Conservation (phyloP, 495 filamentous ascomycete species). For the Penicillium atrosanguineum region DNA sequence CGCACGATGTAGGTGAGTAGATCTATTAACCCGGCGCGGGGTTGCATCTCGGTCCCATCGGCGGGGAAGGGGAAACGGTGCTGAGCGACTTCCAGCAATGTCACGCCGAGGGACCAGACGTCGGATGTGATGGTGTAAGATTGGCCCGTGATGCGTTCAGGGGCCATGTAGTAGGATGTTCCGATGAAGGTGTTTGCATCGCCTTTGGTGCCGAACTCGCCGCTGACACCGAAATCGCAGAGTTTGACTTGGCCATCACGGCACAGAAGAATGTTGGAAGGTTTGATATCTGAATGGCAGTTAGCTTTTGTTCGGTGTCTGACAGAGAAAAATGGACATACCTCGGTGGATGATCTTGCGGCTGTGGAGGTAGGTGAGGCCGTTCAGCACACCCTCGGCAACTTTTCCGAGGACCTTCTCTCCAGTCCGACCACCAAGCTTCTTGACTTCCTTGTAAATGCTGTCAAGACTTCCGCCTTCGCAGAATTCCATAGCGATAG, state of each 20-base stretch:
- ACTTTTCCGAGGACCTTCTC: constrained; percentile 99
- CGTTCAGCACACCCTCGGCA: constrained; percentile 90
- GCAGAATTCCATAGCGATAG: constrained; percentile 98
- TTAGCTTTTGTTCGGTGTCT: background rate
- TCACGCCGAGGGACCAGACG: constrained; percentile 96
- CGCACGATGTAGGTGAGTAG: constrained; percentile 95
- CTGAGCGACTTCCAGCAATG: constrained; percentile 93
- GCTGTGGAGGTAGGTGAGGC: constrained; percentile 92
- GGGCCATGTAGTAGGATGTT: constrained; percentile 99
- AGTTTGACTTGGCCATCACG: constrained; percentile 93
- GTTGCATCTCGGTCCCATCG: constrained; percentile 89
- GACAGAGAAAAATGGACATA: constrained; percentile 20
- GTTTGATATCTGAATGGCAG: constrained; percentile 75
- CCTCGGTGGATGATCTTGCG: constrained; percentile 95
- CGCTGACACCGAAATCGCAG: constrained; percentile 96
- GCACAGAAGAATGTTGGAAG: constrained; percentile 93
- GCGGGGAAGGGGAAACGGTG: constrained; percentile 97
- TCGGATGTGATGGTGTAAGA: constrained; percentile 98
- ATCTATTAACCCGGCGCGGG: constrained; percentile 86
- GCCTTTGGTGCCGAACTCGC: constrained; percentile 96
- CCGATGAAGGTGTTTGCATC: constrained; percentile 99
- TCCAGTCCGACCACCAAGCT: constrained; percentile 87
- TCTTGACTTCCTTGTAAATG: constrained; percentile 96
- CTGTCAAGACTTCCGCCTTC: constrained; percentile 93
- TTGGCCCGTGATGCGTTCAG: constrained; percentile 94